These are phyloP conservation scores for Phytophthora foliorum DNA, from an alignment of 352 stramenopile species.

Conservation along the genomic window DNA sequence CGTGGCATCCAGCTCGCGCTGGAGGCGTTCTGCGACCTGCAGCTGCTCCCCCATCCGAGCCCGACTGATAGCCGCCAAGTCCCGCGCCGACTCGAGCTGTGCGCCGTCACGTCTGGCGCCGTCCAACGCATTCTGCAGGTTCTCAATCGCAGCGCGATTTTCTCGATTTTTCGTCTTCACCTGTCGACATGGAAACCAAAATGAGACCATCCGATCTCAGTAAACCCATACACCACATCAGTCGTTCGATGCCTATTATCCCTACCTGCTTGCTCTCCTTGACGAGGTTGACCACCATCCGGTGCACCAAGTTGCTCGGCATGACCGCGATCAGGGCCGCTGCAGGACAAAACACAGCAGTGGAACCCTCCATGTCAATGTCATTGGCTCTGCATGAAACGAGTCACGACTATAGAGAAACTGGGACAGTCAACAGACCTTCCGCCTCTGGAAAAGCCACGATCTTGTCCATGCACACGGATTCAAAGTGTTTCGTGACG, in stretches of 20 bases:
- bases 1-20: constrained; percentile 42
- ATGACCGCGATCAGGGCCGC: constrained; percentile 73
- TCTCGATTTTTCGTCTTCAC: constrained; percentile 50
- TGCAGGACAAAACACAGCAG: constrained; percentile 21
- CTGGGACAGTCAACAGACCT: constrained; percentile 39
- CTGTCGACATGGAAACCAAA: constrained; percentile 27
- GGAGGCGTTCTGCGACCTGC: constrained; percentile 31
- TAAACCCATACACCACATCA: not conserved
- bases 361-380: not conserved
- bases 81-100: constrained; percentile 48
- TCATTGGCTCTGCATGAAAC: not conserved
- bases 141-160: constrained; percentile 43
- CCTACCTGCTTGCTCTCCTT: constrained; percentile 64
- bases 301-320: constrained; percentile 68
- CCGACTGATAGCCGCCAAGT: constrained; percentile 41
- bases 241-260: not conserved
- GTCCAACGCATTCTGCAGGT: constrained; percentile 41
- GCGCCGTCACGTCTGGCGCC: constrained; percentile 32
- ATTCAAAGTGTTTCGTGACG: constrained; percentile 78
- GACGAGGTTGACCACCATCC: constrained; percentile 73
- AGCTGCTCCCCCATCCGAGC: constrained; percentile 47
- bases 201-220: not conserved
- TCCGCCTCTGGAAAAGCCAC: constrained; percentile 63
- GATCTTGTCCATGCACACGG: constrained; percentile 74
- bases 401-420: not conserved